Evolutionary conservation across 257 asterid genomes (phyloP).

Genomic region (Gentiana dahurica): DNA sequence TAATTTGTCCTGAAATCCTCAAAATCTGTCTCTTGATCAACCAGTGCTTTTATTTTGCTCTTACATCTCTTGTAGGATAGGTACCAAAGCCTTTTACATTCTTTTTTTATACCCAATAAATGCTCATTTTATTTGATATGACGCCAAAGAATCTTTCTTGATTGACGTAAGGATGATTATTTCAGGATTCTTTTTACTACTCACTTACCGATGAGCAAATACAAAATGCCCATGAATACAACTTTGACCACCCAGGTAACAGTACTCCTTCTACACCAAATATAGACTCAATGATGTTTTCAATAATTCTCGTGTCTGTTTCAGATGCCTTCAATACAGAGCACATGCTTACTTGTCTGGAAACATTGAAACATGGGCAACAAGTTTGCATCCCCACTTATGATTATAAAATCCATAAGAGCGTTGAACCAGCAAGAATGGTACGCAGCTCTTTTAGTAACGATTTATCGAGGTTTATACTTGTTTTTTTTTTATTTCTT

Average conservation of each 20-base stretch:
- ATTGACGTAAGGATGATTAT: background rate
- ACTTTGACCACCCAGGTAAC: conserved; percentile 93
- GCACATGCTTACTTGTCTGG: conserved; percentile 74
- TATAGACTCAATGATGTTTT: too few relatives aligned
- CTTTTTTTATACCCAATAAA: too few relatives aligned
- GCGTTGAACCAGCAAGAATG: conserved; percentile 50
- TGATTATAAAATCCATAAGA: conserved; percentile 67
- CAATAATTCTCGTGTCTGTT: background rate
- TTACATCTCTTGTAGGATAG: too few relatives aligned
- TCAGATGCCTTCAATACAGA: conserved; percentile 86
- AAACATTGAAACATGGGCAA: conserved; percentile 42
- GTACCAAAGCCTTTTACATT: too few relatives aligned
- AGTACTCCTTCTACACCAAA: background rate
- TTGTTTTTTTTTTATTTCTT: too few relatives aligned
- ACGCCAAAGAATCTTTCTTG: conserved; percentile 1
- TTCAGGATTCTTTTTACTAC: conserved; percentile 77
- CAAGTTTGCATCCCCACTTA: conserved; percentile 61
- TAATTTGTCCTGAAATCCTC: too few relatives aligned
- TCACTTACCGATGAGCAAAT: conserved; percentile 53
- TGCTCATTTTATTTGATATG: too few relatives aligned
- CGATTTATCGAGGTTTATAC: background rate
- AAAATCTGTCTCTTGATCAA: too few relatives aligned
- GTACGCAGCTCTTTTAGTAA: conserved; percentile 23
- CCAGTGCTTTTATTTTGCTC: too few relatives aligned
- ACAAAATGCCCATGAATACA: conserved; percentile 49